Base-by-base conservation (phyloP, 306 rosid genomes). In the Leucaena leucocephala region DNA sequence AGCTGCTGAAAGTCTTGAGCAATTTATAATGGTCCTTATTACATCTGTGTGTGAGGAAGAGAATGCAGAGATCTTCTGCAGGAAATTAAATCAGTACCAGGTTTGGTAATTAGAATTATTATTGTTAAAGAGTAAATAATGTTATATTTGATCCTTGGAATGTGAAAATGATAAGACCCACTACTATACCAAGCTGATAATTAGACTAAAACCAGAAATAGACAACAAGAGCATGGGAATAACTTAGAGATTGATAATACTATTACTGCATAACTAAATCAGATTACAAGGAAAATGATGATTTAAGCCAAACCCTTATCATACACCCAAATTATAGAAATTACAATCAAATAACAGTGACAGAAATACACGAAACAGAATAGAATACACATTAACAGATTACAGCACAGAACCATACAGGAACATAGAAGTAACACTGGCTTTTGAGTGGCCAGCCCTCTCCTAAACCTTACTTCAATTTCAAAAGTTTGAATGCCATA, bases 1-100 rank as follows among this genome's bases (percentile, higher is more conserved):
- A 7, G 98, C 92, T 64, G 98, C 99, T 76, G 97, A 95, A 75
- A 85, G 87, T 85, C 98, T 95, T 44, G 99, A 95, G 87, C 97
- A 93, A 76, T 90, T 85, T 81, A 83, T 93, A 84, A 74, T 91
- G 88, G 88, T 87, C 66, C 91, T 91, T 82, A 90, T 95, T 68
- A 76, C 75, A 63, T 92, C 97, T 42, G 84, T 62, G n/a, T 89
- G 91, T 86, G 91, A 87, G 84, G 98, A 90, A 80, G 94, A 89
- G 86, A 88, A 83, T 87, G 93, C 94, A 34, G 91, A 90, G 69
- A 84, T 87, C 82, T 87, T 88, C 81, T 78, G 86, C 82, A 93
- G 84, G 87, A 95, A 89, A 90, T 86, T 95, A 62, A 80, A 91
- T 82, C 85, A 83, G 15, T 95, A 93, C 83, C 94, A 95, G 94